These are phyloP conservation scores for Isatis tinctoria DNA, from an alignment of 345 rosid species.

Conservation along the genomic window DNA sequence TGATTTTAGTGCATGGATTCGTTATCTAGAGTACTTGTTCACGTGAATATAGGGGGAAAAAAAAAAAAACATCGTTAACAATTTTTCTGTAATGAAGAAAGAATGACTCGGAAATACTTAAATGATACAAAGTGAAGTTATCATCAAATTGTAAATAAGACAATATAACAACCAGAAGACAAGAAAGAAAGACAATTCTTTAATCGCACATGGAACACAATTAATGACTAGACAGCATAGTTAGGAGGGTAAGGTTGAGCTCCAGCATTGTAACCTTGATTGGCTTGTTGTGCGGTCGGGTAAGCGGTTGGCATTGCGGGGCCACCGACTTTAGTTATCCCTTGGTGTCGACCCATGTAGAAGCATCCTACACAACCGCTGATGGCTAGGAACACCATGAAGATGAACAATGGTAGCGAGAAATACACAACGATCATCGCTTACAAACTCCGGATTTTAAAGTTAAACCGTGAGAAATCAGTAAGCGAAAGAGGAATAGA, in stretches of 20 bases:
- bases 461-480: not conserved
- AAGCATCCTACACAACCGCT: constrained; percentile 28
- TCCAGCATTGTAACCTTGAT: constrained; percentile 24
- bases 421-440: constrained; percentile 6
- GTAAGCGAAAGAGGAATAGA: not conserved
- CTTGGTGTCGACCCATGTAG: constrained; percentile 21
- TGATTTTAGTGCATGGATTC: too few species aligned
- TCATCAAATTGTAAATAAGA: too few species aligned
- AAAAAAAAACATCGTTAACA: too few species aligned
- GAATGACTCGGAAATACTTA: not conserved
- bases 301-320: constrained; percentile 12
- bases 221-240: constrained; percentile 20
- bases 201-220: not conserved
- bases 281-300: constrained; percentile 14
- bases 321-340: not conserved
- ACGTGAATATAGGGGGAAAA: too few species aligned
- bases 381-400: constrained; percentile 15
- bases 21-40: too few species aligned
- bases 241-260: constrained; percentile 22
- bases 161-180: not conserved
- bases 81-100: not conserved
- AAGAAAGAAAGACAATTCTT: not conserved
- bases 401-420: constrained; percentile 25
- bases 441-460: not conserved
- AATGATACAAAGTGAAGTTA: too few species aligned